Base-by-base conservation (phyloP, 2,329 filamentous ascomycete genomes). In the Cladosporium sp. region DNA sequence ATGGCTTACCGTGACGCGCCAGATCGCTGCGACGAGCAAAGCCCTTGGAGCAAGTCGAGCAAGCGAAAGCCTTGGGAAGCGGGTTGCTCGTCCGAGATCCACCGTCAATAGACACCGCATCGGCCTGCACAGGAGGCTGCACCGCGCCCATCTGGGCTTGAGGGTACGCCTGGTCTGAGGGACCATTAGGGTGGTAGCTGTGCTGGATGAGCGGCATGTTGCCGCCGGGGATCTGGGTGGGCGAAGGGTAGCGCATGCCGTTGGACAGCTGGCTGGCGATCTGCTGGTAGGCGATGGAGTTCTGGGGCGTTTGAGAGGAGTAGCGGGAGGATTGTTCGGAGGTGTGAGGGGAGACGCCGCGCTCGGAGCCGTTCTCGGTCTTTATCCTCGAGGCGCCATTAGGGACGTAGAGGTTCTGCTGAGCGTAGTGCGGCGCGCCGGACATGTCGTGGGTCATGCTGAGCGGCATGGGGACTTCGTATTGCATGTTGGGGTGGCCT, bases 1-100 rank as follows among this genome's bases (percentile, higher is more conserved):
- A 43, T 13, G 11, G 72, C 86, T 70, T 82, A 96, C 92, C 92
- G 73, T 98, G 93, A 64, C 93, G 83, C 58, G 91, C 89, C 48
- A 97, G 82, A 73, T 98, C 93, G 72, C 92, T 97, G 59, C 93
- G 81, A 64, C 93, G 79, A 49, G 93, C 93, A 68, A 98, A 98
- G 19, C 86, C 87, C 72, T 97, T 97, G 54, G 80, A 81, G 69
- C 93, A 98, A 3, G 87, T 92, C 58, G 84, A 87, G 73, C 93
- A 98, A 18, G 89, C 85, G 66, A 93, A 96, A 1, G 88, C 84
- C 72, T 96, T 87, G 9, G 81, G 78, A 31, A 79, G 76, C 61
- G 77, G 66, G 62, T 72, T 75, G 65, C 61, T 70, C 34, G 60
- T 60, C 34, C 66, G 58, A 34, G 52, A 46, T n/a, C 28, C 41